Percentiles rank a stretch among this genome's conserved stretches.
Evolutionary conservation across 768 basidiomycete species (phyloP).

Genomic region (Rubroboletus pulcherrimus): DNA sequence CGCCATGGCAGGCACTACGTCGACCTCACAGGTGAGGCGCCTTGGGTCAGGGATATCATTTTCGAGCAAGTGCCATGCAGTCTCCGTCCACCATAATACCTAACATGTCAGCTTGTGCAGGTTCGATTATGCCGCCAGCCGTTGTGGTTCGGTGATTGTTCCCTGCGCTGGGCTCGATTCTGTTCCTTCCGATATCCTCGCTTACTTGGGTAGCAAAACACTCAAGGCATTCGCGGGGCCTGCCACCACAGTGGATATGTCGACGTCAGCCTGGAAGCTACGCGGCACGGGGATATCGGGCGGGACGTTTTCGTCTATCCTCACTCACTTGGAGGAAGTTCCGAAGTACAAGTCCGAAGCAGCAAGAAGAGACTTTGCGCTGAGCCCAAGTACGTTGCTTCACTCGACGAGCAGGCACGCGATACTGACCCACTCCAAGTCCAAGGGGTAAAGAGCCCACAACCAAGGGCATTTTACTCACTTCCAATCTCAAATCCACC

Average conservation of each 20-base stretch:
- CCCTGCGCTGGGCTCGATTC: constrained; percentile 79
- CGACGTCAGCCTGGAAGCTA: constrained; percentile 46
- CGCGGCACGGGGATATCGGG: constrained; percentile 35
- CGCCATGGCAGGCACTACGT: constrained; percentile 76
- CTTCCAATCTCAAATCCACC: constrained; percentile 32
- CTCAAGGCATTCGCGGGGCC: constrained; percentile 48
- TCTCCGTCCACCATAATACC: constrained; percentile 2
- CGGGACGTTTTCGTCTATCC: constrained; percentile 35
- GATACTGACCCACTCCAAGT: constrained; percentile 24
- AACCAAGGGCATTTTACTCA: constrained; percentile 32
- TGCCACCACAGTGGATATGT: constrained; percentile 44
- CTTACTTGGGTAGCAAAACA: constrained; percentile 65
- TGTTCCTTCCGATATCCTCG: constrained; percentile 67
- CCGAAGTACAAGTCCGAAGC: constrained; percentile 31
- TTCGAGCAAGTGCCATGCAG: constrained; percentile 39
- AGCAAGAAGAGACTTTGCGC: constrained; percentile 34
- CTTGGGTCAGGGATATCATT: constrained; percentile 65
- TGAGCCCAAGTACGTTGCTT: constrained; percentile 40
- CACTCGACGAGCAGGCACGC: neutral
- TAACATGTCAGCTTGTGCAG: constrained; percentile 35
- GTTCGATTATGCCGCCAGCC: constrained; percentile 67
- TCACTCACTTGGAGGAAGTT: constrained; percentile 31
- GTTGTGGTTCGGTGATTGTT: constrained; percentile 71
- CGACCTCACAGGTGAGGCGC: constrained; percentile 74
- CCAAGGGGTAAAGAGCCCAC: constrained; percentile 28